Conservation (phyloP, 2,329 filamentous ascomycete genomes). For the Calonectria ilicicola region DNA sequence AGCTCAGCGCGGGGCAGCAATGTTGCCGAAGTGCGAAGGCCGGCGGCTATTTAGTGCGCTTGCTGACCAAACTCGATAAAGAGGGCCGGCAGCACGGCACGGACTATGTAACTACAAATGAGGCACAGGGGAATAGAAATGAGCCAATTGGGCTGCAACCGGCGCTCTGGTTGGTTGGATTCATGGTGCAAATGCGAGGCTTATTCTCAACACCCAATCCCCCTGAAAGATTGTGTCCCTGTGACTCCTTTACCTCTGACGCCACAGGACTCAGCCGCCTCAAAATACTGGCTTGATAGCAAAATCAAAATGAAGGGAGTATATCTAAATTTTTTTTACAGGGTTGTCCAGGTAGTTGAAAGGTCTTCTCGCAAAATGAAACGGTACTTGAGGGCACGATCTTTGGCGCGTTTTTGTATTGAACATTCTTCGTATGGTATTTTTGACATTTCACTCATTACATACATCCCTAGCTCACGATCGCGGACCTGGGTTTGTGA, state of each 20-base stretch:
- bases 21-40: slow-evolving; percentile 25
- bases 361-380: too few relatives aligned
- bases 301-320: too few relatives aligned
- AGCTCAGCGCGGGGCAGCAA: slow-evolving; percentile 17
- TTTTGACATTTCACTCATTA: neutral
- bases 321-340: too few relatives aligned
- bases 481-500: neutral
- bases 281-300: too few relatives aligned
- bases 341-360: too few relatives aligned
- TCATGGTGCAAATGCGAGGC: neutral
- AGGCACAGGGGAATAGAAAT: neutral
- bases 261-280: too few relatives aligned
- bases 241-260: too few relatives aligned
- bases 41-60: neutral
- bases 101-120: neutral
- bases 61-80: neutral
- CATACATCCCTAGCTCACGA: neutral
- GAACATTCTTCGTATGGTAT: too few relatives aligned
- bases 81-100: neutral
- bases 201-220: too few relatives aligned
- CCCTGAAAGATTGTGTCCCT: too few relatives aligned
- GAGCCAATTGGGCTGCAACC: neutral
- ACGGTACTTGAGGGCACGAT: too few relatives aligned
- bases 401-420: too few relatives aligned
- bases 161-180: neutral